A percentile compares a stretch with the other conserved stretches of the same genome.
Conservation (phyloP, 106 monocot species). For the Acanthochlamys bracteata region DNA sequence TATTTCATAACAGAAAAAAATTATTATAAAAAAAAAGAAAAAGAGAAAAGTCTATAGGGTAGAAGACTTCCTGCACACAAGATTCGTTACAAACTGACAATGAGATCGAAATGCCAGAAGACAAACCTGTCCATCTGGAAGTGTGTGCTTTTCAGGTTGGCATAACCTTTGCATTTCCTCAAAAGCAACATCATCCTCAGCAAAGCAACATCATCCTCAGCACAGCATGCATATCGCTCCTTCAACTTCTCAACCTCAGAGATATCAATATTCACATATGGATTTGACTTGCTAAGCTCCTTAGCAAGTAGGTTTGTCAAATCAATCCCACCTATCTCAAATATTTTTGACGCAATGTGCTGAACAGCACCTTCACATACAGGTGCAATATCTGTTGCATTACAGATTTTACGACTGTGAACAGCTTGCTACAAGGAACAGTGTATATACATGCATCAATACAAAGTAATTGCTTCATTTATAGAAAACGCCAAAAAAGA, state of each 20-base stretch:
- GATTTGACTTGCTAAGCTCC: constrained; percentile 81
- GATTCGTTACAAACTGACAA: too few relatives aligned
- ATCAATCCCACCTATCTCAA: constrained; percentile 93
- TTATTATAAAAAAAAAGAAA: too few relatives aligned
- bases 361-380: constrained; percentile 97
- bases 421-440: too few relatives aligned
- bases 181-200: constrained; percentile 53
- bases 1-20: too few relatives aligned
- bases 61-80: background rate
- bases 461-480: too few relatives aligned
- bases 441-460: too few relatives aligned
- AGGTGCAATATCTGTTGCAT: constrained; percentile 80
- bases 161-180: constrained; percentile 38
- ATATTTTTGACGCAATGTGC: constrained; percentile 96
- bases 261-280: constrained; percentile 47
- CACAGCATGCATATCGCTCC: constrained; percentile 71
- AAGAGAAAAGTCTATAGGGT: background rate
- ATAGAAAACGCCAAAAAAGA: too few relatives aligned
- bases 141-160: constrained; percentile 56
- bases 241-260: constrained; percentile 81
- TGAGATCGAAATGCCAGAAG: too few relatives aligned
- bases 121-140: constrained; percentile 90
- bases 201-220: constrained; percentile 61
- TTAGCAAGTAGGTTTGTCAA: constrained; percentile 74
- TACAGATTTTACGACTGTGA: background rate